These are phyloP conservation scores for Sinapis alba DNA, from an alignment of 441 rosid species.

Conservation along the genomic window DNA sequence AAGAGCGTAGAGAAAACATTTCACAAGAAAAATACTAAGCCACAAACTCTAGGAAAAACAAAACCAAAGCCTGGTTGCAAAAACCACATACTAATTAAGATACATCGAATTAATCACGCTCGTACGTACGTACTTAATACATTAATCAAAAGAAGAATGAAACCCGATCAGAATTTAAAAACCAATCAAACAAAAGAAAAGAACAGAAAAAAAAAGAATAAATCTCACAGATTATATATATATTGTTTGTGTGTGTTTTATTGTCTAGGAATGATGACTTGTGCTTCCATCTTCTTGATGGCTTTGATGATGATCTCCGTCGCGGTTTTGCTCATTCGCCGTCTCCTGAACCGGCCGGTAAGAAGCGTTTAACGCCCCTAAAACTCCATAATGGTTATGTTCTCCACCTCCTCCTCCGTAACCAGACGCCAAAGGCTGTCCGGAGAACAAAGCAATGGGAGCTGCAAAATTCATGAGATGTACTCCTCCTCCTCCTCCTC, in stretches of 20 bases:
- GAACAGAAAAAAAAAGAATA: conserved; percentile 15
- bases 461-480: conserved; percentile 80
- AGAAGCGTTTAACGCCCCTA: conserved; percentile 65
- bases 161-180: conserved; percentile 22
- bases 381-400: conserved; percentile 63
- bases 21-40: background rate
- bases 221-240: conserved; percentile 50
- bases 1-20: background rate
- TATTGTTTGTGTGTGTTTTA: conserved; percentile 20
- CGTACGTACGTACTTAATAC: conserved; percentile 33
- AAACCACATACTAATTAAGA: conserved; percentile 17
- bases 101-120: conserved; percentile 17
- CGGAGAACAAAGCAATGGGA: conserved; percentile 69
- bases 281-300: conserved; percentile 53
- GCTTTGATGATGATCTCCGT: conserved; percentile 49
- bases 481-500: conserved; percentile 54
- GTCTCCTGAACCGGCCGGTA: conserved; percentile 50
- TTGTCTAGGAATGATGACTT: conserved; percentile 46
- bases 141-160: conserved; percentile 34
- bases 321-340: conserved; percentile 32
- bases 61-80: conserved; percentile 4
- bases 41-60: background rate
- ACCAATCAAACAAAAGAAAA: conserved; percentile 33
- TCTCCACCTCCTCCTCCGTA: conserved; percentile 39
- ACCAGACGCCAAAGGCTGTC: conserved; percentile 63